Evolutionary conservation across 2,329 filamentous ascomycete genomes (phyloP).

Genomic region (Colletotrichum acutatum): DNA sequence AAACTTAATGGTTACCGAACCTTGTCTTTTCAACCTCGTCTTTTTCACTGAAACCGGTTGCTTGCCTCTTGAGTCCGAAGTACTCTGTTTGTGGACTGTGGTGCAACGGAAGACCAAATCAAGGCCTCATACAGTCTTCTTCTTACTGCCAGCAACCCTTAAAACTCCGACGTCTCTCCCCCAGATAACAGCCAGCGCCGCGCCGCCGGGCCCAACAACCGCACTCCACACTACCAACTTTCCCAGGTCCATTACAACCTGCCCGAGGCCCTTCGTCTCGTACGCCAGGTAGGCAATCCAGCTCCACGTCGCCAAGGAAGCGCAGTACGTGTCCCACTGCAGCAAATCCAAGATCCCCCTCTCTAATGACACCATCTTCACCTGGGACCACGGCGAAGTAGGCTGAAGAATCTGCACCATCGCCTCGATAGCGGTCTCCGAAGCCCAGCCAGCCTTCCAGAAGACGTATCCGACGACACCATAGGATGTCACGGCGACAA

Average conservation of each 20-base stretch:
- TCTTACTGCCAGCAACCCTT: neutral
- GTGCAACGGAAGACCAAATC: too few relatives aligned
- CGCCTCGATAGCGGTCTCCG: neutral
- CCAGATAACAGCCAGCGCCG: conserved; percentile 37
- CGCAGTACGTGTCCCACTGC: conserved; percentile 41
- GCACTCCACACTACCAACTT: conserved; percentile 18
- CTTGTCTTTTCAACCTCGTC: too few relatives aligned
- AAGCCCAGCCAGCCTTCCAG: neutral
- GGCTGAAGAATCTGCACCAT: conserved; percentile 30
- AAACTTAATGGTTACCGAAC: too few relatives aligned
- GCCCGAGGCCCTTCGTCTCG: neutral
- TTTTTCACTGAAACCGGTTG: too few relatives aligned
- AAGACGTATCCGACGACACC: conserved; percentile 24
- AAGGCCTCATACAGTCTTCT: conserved; percentile 4
- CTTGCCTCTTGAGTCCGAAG: too few relatives aligned
- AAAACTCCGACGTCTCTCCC: conserved; percentile 33
- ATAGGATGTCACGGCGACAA: conserved; percentile 13
- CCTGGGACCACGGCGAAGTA: neutral
- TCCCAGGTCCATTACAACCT: neutral
- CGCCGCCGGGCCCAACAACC: conserved; percentile 36
- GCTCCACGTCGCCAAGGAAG: conserved; percentile 13
- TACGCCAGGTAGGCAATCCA: conserved; percentile 34
- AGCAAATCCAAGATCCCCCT: conserved; percentile 32
- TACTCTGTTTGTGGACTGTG: too few relatives aligned
- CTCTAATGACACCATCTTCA: conserved; percentile 25